Evolutionary conservation across 345 rosid genomes (phyloP).

Genomic region (Limnanthes douglasii): DNA sequence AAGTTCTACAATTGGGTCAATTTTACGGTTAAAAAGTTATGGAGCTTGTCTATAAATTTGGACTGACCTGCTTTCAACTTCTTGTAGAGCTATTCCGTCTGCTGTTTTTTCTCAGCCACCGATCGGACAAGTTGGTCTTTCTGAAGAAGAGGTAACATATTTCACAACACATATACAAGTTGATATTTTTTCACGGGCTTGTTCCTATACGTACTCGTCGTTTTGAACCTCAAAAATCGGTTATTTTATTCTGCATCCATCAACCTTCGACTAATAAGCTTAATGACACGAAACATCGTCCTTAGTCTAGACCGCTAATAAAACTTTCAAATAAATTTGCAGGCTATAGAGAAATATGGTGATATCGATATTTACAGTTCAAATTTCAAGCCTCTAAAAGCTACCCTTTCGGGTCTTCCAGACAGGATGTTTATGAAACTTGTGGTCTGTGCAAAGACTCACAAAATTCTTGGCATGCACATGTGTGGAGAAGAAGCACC

Average conservation of each 20-base stretch:
- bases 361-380: constrained; percentile 80
- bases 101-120: constrained; percentile 98
- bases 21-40: no score
- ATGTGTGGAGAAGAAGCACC: constrained; percentile 95
- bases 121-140: constrained; percentile 84
- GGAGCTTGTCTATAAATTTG: no score
- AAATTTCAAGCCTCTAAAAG: constrained; percentile 84
- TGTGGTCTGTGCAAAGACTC: constrained; percentile 61
- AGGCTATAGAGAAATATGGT: constrained; percentile 68
- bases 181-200: no score
- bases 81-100: constrained; percentile 86
- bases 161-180: no score
- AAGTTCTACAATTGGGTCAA: no score
- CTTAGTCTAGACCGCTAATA: no score
- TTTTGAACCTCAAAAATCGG: no score
- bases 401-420: constrained; percentile 91
- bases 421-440: constrained; percentile 84
- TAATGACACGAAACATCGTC: no score
- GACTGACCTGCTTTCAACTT: no score
- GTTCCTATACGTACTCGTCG: no score
- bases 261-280: no score
- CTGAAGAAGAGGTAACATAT: constrained; percentile 94
- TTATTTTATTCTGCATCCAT: no score
- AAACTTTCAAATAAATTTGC: constrained; percentile 13
- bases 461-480: constrained; percentile 66